These are phyloP conservation scores for Alternaria consortialis DNA, from an alignment of 2,329 filamentous ascomycete species.

Conservation along the genomic window DNA sequence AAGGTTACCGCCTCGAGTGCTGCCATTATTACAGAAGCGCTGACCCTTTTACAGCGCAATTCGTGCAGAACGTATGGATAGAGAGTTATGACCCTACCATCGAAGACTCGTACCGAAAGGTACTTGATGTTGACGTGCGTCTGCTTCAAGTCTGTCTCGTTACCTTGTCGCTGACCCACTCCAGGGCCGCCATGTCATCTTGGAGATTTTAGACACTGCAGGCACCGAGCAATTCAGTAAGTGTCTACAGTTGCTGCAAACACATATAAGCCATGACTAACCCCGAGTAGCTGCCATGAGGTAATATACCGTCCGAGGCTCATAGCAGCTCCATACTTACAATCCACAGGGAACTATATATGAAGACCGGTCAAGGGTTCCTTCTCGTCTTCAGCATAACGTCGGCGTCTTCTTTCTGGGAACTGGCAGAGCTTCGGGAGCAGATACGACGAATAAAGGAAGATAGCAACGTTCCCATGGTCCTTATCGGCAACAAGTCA, in stretches of 20 bases:
- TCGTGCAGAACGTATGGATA: slow-evolving; percentile 94
- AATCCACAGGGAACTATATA: slow-evolving; percentile 60
- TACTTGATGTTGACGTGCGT: slow-evolving; percentile 82
- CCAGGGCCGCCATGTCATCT: slow-evolving; percentile 84
- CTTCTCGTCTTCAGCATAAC: slow-evolving; percentile 93
- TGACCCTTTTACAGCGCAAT: slow-evolving; percentile 69
- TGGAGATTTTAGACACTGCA: slow-evolving; percentile 92
- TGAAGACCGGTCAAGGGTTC: slow-evolving; percentile 93
- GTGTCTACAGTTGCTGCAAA: slow-evolving; percentile 44
- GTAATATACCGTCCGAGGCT: slow-evolving; percentile 29
- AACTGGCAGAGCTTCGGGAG: slow-evolving; percentile 82
- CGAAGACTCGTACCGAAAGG: slow-evolving; percentile 69
- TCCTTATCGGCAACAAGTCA: slow-evolving; percentile 91
- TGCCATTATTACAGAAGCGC: slow-evolving; percentile 8
- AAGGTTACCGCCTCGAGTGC: slow-evolving; percentile 40
- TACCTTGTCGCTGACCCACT: slow-evolving; percentile 22
- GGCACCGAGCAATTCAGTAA: slow-evolving; percentile 93
- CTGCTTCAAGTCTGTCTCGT: neutral
- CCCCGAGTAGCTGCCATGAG: slow-evolving; percentile 44
- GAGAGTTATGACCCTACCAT: slow-evolving; percentile 74
- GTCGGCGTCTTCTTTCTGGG: slow-evolving; percentile 81
- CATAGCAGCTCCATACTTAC: slow-evolving; percentile 27
- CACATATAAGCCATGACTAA: slow-evolving; percentile 24
- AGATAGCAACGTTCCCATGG: slow-evolving; percentile 83
- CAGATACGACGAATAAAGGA: slow-evolving; percentile 93